phyloP scores from a whole-genome alignment of 352 stramenopile species.

The Phytopythium sindhum region DNA sequence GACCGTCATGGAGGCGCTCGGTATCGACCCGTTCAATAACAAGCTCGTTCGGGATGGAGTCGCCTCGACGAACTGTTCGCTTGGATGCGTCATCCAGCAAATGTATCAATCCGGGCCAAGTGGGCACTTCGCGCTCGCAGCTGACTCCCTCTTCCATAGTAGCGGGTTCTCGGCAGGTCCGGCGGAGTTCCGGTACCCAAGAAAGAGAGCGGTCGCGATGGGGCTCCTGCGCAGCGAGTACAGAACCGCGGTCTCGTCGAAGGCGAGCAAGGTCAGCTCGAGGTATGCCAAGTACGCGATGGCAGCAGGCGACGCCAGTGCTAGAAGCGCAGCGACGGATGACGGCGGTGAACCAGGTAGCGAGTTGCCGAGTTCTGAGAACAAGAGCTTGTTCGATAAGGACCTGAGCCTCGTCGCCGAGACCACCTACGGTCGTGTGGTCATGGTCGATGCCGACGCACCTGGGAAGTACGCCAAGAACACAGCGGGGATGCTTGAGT shows the following conservation, averaged over 20 bases:
- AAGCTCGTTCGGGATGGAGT: slow-evolving; percentile 19
- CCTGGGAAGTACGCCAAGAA: slow-evolving; percentile 27
- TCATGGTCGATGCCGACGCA: slow-evolving; percentile 36
- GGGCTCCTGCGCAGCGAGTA: slow-evolving; percentile 15
- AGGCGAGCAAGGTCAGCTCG: neutral
- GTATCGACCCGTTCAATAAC: slow-evolving; percentile 38
- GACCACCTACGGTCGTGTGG: slow-evolving; percentile 25
- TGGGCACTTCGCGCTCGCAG: slow-evolving; percentile 33
- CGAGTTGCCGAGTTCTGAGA: slow-evolving; percentile 12
- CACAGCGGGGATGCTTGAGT: slow-evolving; percentile 28
- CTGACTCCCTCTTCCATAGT: slow-evolving; percentile 47
- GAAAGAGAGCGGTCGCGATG: slow-evolving; percentile 34
- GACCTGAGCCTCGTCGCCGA: slow-evolving; percentile 30
- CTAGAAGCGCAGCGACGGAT: neutral
- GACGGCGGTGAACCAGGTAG: neutral
- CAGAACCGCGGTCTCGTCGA: neutral
- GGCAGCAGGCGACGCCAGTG: neutral
- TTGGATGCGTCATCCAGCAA: slow-evolving; percentile 43
- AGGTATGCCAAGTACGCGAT: neutral
- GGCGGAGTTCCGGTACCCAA: slow-evolving; percentile 33
- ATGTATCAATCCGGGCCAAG: slow-evolving; percentile 52
- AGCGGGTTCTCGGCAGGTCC: slow-evolving; percentile 31
- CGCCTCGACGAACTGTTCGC: slow-evolving; percentile 25
- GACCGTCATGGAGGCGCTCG: slow-evolving; percentile 28
- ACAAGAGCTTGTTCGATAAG: slow-evolving; percentile 49